Percentiles rank a stretch among this genome's conserved stretches.
Evolutionary conservation across 495 filamentous ascomycete genomes (phyloP).

Genomic region (Penicillium herquei): DNA sequence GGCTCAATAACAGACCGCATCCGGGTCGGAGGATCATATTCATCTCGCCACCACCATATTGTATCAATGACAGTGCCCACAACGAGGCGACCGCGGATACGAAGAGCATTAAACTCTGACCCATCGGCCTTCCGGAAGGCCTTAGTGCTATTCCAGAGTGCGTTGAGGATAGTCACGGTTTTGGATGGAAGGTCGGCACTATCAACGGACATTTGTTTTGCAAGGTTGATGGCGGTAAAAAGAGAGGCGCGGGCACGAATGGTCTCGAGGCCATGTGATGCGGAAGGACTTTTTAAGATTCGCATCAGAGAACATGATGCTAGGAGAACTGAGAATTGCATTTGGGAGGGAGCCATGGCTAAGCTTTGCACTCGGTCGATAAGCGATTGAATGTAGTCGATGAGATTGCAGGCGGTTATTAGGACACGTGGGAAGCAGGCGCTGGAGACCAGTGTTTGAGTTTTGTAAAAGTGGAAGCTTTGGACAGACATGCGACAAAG

Average conservation of each 20-base stretch:
- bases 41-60: constrained; percentile 52
- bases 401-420: constrained; percentile 32
- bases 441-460: constrained; percentile 25
- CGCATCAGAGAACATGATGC: constrained; percentile 37
- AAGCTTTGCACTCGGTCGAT: constrained; percentile 19
- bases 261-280: constrained; percentile 29
- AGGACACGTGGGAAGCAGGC: constrained; percentile 34
- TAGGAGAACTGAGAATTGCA: constrained; percentile 32
- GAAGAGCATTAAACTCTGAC: constrained; percentile 32
- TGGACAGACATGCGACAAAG: constrained; percentile 39
- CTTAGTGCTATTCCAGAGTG: constrained; percentile 46
- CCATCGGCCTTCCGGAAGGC: constrained; percentile 45
- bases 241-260: constrained; percentile 30
- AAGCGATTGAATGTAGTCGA: constrained; percentile 31
- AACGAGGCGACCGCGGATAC: constrained; percentile 43
- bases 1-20: constrained; percentile 9
- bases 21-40: constrained; percentile 37
- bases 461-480: constrained; percentile 44
- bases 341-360: constrained; percentile 30
- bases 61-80: constrained; percentile 45
- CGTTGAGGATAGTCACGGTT: constrained; percentile 30
- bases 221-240: constrained; percentile 39
- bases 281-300: constrained; percentile 35
- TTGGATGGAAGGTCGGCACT: constrained; percentile 38
- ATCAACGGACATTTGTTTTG: constrained; percentile 37